Base-by-base conservation (phyloP, 768 basidiomycete genomes). In the Pilatotrama ljubarskyi region DNA sequence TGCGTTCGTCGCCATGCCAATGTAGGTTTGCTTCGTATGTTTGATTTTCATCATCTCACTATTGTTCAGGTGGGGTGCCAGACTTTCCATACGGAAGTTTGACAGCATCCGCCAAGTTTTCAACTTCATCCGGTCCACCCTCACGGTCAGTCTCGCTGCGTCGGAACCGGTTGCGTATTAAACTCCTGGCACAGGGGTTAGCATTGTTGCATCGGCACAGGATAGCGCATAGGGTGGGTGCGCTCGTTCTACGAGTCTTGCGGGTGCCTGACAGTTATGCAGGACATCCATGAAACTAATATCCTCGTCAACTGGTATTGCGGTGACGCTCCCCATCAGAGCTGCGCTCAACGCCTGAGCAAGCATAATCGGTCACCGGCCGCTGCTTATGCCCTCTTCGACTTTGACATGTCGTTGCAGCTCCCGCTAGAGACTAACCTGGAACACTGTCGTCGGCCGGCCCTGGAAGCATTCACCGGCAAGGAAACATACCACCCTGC, bases 211-310 rank as follows among this genome's bases (percentile, higher is more conserved):
- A 49, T 36, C n/a, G 15, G n/a, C 15, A 49, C n/a, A 7, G 32
- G 17, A 49, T 49, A 24, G 48, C 48, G 2, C 48, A 49, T 18
- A n/a, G 48, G n/a, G 48, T 49, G 17, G 6, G 48, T 35, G 17
- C 5, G 32, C 17, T 5, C 29, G 5, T 10, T 17, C 29, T n/a
- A 17, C 18, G 17, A 17, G 11, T 18, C 17, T 6, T 4, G 17
- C 14, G 5, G 8, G n/a, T n/a, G 17, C 17, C 18, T 15, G 25
- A 42, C n/a, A 32, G 4, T 14, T 20, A 9, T 6, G 6, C 26
- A 55, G 55, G 48, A 58, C 51, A 58, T 51, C n/a, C 48, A 58
- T 25, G 48, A 50, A 15, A 20, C 32, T 0, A 58, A 46, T 37
- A 55, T 46, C 32, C 7, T 24, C 26, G 29, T 36, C 8, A 46